Conservation (phyloP, 176 grass and related monocot species). For the Otatea glauca region DNA sequence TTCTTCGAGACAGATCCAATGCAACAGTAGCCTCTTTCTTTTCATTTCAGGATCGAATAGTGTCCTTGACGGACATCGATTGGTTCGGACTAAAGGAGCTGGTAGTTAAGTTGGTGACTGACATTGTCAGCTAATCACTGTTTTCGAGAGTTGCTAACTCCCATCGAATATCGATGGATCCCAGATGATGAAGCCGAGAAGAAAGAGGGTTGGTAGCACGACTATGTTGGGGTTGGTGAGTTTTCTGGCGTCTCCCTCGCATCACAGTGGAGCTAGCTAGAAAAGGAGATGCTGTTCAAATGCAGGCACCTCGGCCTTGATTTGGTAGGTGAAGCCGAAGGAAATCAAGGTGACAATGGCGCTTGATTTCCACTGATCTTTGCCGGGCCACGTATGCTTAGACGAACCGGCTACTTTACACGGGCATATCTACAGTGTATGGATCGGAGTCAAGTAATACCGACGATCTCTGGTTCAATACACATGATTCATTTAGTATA, state of each 20-base stretch:
- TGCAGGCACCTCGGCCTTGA: background rate
- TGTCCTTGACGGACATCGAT: background rate
- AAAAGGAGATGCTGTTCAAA: background rate
- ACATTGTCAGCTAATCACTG: background rate
- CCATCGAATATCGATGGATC: background rate
- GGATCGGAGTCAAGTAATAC: too few species aligned
- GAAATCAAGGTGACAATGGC: background rate
- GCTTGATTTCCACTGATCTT: background rate
- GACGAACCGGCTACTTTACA: background rate
- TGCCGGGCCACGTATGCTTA: constrained; percentile 26
- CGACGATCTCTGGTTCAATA: too few species aligned
- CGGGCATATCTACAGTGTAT: too few species aligned
- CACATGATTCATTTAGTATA: too few species aligned
- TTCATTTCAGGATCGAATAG: background rate
- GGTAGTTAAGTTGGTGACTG: background rate
- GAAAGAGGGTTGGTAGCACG: background rate
- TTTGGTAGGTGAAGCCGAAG: background rate
- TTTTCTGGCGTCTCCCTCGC: background rate
- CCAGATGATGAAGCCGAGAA: background rate
- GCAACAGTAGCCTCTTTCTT: background rate
- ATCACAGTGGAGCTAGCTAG: too few species aligned
- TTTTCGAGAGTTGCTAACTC: background rate
- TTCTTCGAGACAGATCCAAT: background rate
- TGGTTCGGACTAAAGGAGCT: background rate
- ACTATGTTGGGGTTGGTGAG: background rate